Evolutionary conservation across 2,329 filamentous ascomycete genomes (phyloP).

Genomic region (Podosphaera aphanis): DNA sequence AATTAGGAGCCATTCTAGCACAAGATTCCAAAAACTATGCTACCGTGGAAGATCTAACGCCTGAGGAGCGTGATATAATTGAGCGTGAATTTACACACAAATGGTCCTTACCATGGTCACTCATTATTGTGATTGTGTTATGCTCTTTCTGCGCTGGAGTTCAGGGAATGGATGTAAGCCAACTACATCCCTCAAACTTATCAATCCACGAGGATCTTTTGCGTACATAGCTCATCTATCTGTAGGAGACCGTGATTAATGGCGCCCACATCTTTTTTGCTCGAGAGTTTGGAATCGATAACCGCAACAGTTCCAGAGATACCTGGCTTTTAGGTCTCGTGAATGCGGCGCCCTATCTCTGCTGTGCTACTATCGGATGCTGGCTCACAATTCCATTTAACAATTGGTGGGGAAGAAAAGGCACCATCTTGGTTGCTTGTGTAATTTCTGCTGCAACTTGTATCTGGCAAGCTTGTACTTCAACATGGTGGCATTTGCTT

Average conservation of each 20-base stretch:
- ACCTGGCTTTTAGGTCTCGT: slow-evolving; percentile 34
- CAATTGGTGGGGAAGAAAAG: slow-evolving; percentile 31
- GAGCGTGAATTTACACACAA: slow-evolving; percentile 2
- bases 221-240: neutral
- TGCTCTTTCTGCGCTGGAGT: slow-evolving; percentile 1
- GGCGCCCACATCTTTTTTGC: slow-evolving; percentile 23
- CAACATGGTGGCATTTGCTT: slow-evolving; percentile 34
- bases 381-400: slow-evolving; percentile 42
- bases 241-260: slow-evolving; percentile 19
- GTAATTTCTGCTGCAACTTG: slow-evolving; percentile 37
- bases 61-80: neutral
- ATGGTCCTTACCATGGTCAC: slow-evolving; percentile 1
- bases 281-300: slow-evolving; percentile 20
- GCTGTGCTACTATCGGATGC: slow-evolving; percentile 28
- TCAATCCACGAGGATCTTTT: too few relatives aligned
- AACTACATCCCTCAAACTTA: too few relatives aligned
- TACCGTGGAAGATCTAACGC: slow-evolving; percentile 25
- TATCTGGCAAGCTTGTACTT: slow-evolving; percentile 33
- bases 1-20: slow-evolving; percentile 50
- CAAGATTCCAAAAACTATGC: slow-evolving; percentile 37
- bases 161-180: slow-evolving; percentile 17
- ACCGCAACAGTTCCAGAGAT: slow-evolving; percentile 18
- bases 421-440: slow-evolving; percentile 38
- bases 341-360: slow-evolving; percentile 24
- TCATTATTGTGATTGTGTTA: slow-evolving; percentile 1